These are phyloP conservation scores for Pseudopyricularia javanii DNA, from an alignment of 2,329 filamentous ascomycete species.

Conservation along the genomic window DNA sequence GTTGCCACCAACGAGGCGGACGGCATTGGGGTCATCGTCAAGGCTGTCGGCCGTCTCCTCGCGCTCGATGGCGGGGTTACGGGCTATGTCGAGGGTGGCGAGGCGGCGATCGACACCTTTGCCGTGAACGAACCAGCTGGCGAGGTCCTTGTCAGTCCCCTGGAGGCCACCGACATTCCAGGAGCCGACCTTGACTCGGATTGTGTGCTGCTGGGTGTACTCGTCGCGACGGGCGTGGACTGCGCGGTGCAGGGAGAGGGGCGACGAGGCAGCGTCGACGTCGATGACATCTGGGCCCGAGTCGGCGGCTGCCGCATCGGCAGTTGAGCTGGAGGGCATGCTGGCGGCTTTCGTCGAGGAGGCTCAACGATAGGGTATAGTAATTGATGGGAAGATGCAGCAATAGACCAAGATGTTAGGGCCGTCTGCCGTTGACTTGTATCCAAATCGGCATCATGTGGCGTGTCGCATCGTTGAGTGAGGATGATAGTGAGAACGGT, in stretches of 20 bases:
- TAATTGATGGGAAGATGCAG: too few relatives aligned
- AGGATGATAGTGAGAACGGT: background rate
- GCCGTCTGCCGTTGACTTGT: background rate
- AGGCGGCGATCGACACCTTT: conserved; percentile 56
- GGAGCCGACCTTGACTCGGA: conserved; percentile 80
- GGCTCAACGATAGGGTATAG: too few relatives aligned
- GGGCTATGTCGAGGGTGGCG: conserved; percentile 36
- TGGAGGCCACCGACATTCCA: conserved; percentile 89
- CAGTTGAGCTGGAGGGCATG: conserved; percentile 5
- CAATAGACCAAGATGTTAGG: background rate
- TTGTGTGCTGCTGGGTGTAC: conserved; percentile 61
- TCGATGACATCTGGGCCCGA: conserved; percentile 25
- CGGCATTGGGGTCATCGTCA: conserved; percentile 18
- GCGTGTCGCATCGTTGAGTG: background rate
- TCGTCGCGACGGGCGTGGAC: conserved; percentile 65
- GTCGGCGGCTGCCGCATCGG: conserved; percentile 15
- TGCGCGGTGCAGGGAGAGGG: conserved; percentile 47
- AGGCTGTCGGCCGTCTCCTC: conserved; percentile 33
- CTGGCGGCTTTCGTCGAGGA: background rate
- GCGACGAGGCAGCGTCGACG: conserved; percentile 29
- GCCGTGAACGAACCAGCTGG: conserved; percentile 75
- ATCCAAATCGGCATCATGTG: background rate
- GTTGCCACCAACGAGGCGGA: conserved; percentile 42
- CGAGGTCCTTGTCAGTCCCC: conserved; percentile 78
- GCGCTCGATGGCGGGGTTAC: conserved; percentile 23